phyloP scores from a whole-genome alignment of 164 flowering plant species.

The Nymphaea thermarum region DNA sequence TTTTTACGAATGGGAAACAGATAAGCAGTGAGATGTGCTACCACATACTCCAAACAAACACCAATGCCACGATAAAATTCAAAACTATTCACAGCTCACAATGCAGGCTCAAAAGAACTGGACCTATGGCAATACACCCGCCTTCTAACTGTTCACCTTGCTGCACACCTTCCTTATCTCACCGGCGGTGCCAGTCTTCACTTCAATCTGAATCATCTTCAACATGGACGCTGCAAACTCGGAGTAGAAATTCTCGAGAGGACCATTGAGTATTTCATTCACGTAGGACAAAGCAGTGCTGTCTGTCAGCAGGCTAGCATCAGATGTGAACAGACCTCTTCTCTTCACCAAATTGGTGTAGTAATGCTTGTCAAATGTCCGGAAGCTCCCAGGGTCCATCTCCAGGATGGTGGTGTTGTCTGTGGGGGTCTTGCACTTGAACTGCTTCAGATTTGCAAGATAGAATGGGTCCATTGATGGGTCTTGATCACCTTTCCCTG shows the following conservation, averaged over 20 bases:
- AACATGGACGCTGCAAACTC: not conserved
- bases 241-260: not conserved
- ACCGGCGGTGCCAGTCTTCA: slow-evolving; percentile 2
- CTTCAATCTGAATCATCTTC: not conserved
- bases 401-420: slow-evolving; percentile 1
- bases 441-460: slow-evolving; percentile 1
- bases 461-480: slow-evolving; percentile 7
- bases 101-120: not conserved
- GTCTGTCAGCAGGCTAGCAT: slow-evolving; percentile 1
- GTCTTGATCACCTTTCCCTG: slow-evolving; percentile 3
- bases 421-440: not conserved
- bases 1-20: no score
- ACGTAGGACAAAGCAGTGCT: not conserved
- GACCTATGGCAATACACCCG: not conserved
- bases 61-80: no score
- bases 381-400: slow-evolving; percentile 6
- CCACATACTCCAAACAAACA: no score
- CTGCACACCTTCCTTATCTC: slow-evolving; percentile 1
- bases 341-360: slow-evolving; percentile 1
- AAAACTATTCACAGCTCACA: not conserved
- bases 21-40: no score
- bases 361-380: not conserved
- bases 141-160: not conserved
- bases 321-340: slow-evolving; percentile 2
- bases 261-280: not conserved